phyloP scores from a whole-genome alignment of 768 basidiomycete genomes.

The Tricholoma furcatifolium region DNA sequence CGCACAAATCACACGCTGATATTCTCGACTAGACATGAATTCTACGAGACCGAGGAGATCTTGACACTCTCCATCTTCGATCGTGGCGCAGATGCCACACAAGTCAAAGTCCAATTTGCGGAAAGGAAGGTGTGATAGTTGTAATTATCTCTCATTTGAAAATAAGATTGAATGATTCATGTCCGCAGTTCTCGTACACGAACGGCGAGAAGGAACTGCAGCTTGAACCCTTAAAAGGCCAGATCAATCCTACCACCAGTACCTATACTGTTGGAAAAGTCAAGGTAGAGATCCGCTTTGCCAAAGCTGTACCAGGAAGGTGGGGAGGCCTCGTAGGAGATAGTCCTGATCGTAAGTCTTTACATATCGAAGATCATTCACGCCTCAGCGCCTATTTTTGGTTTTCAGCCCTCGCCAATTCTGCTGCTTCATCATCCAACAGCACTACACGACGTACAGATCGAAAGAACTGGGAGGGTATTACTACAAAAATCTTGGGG shows the following conservation, averaged over 20 bases:
- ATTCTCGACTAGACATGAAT: conserved; percentile 64
- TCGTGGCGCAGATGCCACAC: conserved; percentile 64
- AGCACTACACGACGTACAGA: conserved; percentile 27
- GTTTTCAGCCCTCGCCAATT: conserved; percentile 28
- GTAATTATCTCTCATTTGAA: background rate
- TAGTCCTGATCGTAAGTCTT: conserved; percentile 65
- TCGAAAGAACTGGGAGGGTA: conserved; percentile 88
- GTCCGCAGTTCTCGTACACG: conserved; percentile 51
- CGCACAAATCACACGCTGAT: background rate
- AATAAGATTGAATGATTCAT: background rate
- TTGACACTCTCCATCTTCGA: conserved; percentile 78
- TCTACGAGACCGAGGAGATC: conserved; percentile 82
- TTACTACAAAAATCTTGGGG: conserved; percentile 65
- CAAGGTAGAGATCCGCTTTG: conserved; percentile 84
- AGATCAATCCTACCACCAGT: conserved; percentile 66
- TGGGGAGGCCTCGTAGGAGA: conserved; percentile 82
- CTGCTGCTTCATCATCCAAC: conserved; percentile 28
- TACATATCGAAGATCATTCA: background rate
- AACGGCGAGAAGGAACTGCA: conserved; percentile 70
- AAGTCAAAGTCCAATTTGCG: conserved; percentile 62
- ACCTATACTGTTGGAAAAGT: conserved; percentile 74
- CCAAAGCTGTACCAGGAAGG: conserved; percentile 61
- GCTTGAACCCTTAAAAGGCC: conserved; percentile 80
- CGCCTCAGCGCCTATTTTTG: conserved; percentile 2
- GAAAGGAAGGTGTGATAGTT: conserved; percentile 53